Percentiles rank a stretch among this genome's conserved stretches.
Conservation (phyloP, 139 green algal genomes). For the Spirogloea muscicola region DNA sequence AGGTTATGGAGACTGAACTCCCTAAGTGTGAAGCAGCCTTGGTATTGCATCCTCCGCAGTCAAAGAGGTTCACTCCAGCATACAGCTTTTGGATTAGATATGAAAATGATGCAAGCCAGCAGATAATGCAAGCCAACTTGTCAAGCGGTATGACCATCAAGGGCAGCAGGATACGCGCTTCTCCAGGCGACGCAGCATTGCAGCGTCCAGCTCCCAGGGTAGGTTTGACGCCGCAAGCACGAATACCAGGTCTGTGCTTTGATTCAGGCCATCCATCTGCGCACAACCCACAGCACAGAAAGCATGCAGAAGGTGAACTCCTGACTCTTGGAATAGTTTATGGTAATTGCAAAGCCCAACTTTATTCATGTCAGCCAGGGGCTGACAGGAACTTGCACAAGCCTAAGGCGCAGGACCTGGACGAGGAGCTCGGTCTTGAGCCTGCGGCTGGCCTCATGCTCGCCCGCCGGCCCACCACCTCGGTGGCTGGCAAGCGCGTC, state of each 20-base stretch:
- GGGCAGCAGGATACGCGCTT: conserved; percentile 34
- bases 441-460: conserved; percentile 90
- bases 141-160: not conserved
- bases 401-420: conserved; percentile 31
- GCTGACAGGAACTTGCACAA: not conserved
- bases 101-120: too few relatives aligned
- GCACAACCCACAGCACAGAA: too few relatives aligned
- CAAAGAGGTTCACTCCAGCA: too few relatives aligned
- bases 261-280: conserved; percentile 56
- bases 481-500: conserved; percentile 58
- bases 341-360: too few relatives aligned
- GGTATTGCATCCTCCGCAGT: too few relatives aligned
- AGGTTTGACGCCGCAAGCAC: conserved; percentile 54
- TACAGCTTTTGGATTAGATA: too few relatives aligned
- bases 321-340: too few relatives aligned
- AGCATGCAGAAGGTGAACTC: too few relatives aligned
- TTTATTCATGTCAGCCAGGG: too few relatives aligned
- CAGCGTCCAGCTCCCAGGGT: conserved; percentile 55
- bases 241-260: conserved; percentile 49
- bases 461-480: conserved; percentile 55
- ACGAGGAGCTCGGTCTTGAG: conserved; percentile 95
- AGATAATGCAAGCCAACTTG: too few relatives aligned
- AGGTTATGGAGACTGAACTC: too few relatives aligned
- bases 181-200: conserved; percentile 53
- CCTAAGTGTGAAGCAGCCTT: too few relatives aligned